A percentile compares a stretch with the other conserved stretches of the same genome.
phyloP scores from a whole-genome alignment of 176 grass and related monocot genomes.

The Cenchrus purpureus region DNA sequence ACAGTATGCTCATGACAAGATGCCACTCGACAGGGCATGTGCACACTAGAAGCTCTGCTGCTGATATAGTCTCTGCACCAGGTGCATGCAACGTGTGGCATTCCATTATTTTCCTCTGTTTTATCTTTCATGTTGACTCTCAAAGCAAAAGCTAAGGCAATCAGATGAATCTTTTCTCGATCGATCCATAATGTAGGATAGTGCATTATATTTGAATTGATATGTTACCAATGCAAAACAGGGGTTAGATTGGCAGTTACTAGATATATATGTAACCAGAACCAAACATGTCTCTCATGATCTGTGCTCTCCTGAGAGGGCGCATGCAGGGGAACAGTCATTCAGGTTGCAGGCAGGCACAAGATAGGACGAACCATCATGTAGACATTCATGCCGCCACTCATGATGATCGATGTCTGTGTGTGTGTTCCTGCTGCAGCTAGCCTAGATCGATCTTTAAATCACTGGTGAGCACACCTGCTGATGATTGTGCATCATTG shows the following conservation, averaged over 20 bases:
- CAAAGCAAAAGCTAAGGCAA: background rate
- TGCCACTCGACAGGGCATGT: background rate
- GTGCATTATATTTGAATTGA: background rate
- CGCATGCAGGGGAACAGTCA: background rate
- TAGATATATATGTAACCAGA: background rate
- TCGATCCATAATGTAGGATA: background rate
- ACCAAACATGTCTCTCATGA: background rate
- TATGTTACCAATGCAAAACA: background rate
- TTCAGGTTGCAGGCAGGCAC: background rate
- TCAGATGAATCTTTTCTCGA: background rate
- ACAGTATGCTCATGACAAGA: background rate
- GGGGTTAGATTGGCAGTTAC: background rate
- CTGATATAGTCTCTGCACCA: background rate
- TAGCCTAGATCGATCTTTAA: background rate
- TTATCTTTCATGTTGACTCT: background rate
- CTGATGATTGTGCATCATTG: slow-evolving; percentile 27
- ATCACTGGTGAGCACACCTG: background rate
- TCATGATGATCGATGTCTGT: background rate
- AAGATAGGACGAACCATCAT: slow-evolving; percentile 1
- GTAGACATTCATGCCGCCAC: background rate
- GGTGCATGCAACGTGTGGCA: background rate
- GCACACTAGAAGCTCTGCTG: background rate
- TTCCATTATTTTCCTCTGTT: background rate
- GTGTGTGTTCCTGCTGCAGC: too few species aligned
- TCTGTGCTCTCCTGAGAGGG: background rate